phyloP scores from a whole-genome alignment of 495 filamentous ascomycete species.

The Hypomontagnella monticulosa region DNA sequence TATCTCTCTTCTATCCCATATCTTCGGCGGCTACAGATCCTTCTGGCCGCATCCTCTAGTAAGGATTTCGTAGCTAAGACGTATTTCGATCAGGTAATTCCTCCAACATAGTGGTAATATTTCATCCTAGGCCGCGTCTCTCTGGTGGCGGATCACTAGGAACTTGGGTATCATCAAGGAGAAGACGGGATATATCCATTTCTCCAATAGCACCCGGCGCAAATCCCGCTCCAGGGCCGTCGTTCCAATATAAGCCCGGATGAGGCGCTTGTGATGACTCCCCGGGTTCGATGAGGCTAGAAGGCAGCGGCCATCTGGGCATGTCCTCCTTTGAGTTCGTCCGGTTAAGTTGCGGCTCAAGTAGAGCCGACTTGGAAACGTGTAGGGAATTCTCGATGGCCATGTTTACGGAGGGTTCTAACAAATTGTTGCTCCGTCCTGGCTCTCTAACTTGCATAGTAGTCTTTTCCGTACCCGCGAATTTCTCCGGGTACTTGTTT shows the following conservation, averaged over 20 bases:
- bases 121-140: conserved; percentile 42
- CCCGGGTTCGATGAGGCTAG: conserved; percentile 42
- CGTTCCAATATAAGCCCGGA: conserved; percentile 36
- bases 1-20: background rate
- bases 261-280: conserved; percentile 44
- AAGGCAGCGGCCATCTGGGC: conserved; percentile 45
- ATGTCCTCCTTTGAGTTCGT: conserved; percentile 55
- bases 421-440: conserved; percentile 38
- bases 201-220: conserved; percentile 46
- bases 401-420: conserved; percentile 55
- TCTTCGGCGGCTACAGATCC: background rate
- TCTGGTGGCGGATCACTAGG: conserved; percentile 35
- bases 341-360: conserved; percentile 52
- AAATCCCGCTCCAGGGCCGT: conserved; percentile 39
- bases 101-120: background rate
- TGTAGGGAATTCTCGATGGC: conserved; percentile 48
- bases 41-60: background rate
- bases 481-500: conserved; percentile 76
- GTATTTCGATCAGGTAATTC: background rate
- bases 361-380: conserved; percentile 40
- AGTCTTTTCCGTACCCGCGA: conserved; percentile 65
- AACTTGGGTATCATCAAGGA: conserved; percentile 55
- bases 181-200: conserved; percentile 61
- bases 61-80: background rate
- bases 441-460: conserved; percentile 53